Evolutionary conservation across 306 rosid genomes (phyloP).

Genomic region (Ziziphus jujuba): DNA sequence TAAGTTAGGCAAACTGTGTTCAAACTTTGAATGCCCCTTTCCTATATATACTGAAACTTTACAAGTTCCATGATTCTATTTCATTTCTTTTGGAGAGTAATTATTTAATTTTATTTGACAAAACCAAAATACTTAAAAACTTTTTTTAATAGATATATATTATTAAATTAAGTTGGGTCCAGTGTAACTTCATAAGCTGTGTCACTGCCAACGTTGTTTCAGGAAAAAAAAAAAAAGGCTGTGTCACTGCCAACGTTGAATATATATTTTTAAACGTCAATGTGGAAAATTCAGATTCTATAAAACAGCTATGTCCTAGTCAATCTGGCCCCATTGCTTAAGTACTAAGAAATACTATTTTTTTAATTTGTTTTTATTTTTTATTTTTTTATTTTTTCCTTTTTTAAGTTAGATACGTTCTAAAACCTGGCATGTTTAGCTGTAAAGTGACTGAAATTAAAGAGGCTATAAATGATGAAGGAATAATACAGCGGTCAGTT

Average conservation of each 20-base stretch:
- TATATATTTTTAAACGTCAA: not conserved
- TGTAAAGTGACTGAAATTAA: too few species aligned
- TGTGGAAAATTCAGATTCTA: not conserved
- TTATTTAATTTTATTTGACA: too few species aligned
- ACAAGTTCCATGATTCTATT: too few species aligned
- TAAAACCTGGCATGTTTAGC: too few species aligned
- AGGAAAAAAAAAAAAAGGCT: too few species aligned
- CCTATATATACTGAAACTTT: too few species aligned
- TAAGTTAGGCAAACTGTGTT: conserved; percentile 8
- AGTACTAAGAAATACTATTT: conserved; percentile 6
- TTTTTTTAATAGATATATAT: not conserved
- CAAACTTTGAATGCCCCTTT: too few species aligned
- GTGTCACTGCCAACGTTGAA: conserved; percentile 13
- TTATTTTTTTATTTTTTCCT: too few species aligned
- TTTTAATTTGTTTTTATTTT: not conserved
- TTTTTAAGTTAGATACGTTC: too few species aligned
- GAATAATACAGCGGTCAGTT: too few species aligned
- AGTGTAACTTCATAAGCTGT: conserved; percentile 1
- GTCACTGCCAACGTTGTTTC: conserved; percentile 17
- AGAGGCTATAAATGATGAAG: too few species aligned
- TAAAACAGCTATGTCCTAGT: not conserved
- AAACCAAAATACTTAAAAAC: not conserved
- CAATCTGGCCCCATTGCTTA: conserved; percentile 17
- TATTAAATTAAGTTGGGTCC: not conserved
- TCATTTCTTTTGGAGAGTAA: too few species aligned